Conservation (phyloP, 768 basidiomycete species). For the Pulveroboletus sp. region DNA sequence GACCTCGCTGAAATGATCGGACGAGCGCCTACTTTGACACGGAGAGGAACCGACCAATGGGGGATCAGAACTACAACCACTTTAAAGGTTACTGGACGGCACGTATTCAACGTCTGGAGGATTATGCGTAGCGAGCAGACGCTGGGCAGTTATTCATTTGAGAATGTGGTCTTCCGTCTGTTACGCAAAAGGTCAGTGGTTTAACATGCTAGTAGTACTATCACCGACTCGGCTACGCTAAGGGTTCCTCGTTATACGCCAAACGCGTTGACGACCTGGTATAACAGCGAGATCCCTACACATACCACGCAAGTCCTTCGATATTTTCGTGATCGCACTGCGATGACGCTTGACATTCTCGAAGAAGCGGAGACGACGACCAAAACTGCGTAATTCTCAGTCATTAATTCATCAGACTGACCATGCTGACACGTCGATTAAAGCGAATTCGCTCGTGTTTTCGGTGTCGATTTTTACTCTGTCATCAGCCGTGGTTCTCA, state of each 20-base stretch:
- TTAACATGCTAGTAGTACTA: neutral
- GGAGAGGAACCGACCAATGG: slow-evolving; percentile 60
- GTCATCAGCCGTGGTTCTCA: slow-evolving; percentile 95
- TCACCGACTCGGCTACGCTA: slow-evolving; percentile 1
- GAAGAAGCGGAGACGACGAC: slow-evolving; percentile 80
- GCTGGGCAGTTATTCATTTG: slow-evolving; percentile 80
- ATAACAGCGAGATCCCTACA: slow-evolving; percentile 52
- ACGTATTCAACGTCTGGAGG: slow-evolving; percentile 91
- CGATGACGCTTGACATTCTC: slow-evolving; percentile 74
- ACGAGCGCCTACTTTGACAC: slow-evolving; percentile 55
- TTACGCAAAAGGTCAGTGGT: slow-evolving; percentile 64
- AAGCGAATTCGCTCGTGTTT: slow-evolving; percentile 96
- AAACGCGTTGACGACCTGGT: slow-evolving; percentile 66
- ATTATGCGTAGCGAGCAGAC: slow-evolving; percentile 85
- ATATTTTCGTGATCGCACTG: slow-evolving; percentile 64
- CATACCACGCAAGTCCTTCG: slow-evolving; percentile 55
- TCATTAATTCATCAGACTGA: neutral
- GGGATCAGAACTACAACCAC: slow-evolving; percentile 70
- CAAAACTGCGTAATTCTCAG: slow-evolving; percentile 73
- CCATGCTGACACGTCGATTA: neutral
- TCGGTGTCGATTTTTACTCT: slow-evolving; percentile 95
- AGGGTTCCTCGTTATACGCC: slow-evolving; percentile 78
- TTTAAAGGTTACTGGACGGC: slow-evolving; percentile 82
- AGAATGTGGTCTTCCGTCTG: slow-evolving; percentile 84
- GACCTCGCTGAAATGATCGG: slow-evolving; percentile 73